Percentiles rank a stretch among this genome's conserved stretches.
phyloP scores from a whole-genome alignment of 108 stramenopile genomes.

The Cylindrotheca fusiformis region DNA sequence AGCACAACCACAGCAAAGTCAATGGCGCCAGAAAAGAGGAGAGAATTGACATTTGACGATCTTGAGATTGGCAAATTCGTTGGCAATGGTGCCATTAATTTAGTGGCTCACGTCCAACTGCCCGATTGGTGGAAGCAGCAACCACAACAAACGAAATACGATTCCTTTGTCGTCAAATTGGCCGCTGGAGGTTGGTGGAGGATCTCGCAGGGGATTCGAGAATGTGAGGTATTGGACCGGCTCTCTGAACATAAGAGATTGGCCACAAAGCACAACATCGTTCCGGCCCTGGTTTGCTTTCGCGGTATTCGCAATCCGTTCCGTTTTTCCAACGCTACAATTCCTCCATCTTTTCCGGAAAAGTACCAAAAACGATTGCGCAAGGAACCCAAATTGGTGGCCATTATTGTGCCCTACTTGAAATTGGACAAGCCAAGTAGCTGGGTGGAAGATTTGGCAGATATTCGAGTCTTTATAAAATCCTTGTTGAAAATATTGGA shows the following conservation, averaged over 20 bases:
- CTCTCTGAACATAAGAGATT: neutral
- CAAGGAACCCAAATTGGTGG: neutral
- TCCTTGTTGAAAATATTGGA: neutral
- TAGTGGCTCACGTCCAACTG: neutral
- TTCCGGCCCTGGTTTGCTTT: neutral
- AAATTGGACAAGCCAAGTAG: neutral
- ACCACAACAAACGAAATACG: neutral
- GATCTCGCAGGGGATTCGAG: neutral
- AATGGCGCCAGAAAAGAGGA: too few relatives aligned
- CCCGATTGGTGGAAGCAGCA: slow-evolving; percentile 1
- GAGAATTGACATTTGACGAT: neutral
- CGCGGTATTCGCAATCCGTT: neutral
- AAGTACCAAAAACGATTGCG: neutral
- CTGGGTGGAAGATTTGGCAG: neutral
- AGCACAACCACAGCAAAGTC: too few relatives aligned
- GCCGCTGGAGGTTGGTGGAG: neutral
- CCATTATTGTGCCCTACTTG: neutral
- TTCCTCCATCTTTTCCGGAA: neutral
- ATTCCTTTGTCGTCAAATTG: neutral
- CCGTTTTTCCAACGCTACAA: too few relatives aligned
- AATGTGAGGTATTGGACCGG: neutral
- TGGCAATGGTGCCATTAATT: slow-evolving; percentile 1
- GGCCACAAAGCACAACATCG: neutral
- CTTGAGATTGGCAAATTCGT: neutral
- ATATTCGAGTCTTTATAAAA: neutral